Base-by-base conservation (phyloP, 441 rosid species). In the Erodium texanum region DNA sequence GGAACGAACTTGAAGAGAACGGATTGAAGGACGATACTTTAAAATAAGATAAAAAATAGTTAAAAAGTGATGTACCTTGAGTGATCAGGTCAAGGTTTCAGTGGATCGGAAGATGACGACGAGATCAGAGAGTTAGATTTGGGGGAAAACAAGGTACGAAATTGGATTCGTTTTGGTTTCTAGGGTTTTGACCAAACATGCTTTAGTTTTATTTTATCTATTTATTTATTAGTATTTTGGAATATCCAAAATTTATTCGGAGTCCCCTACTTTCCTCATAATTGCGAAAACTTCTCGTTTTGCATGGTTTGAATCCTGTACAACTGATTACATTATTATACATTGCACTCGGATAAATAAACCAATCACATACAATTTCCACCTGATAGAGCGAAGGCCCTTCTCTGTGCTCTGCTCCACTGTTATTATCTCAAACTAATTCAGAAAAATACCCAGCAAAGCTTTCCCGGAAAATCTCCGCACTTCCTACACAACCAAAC, bases 121-220 rank as follows among this genome's bases (percentile, higher is more conserved):
- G 43, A 58, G 0, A 41, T 32, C 5, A 20, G 15, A 50, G 50
- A 16, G 43, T 15, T 8, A 18, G 48, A 66, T 59, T 14, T 24
- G 15, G 68, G 12, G 23, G 7, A 61, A 64, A 23, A 14, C 5
- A 3, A 20, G 62, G 12, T 48, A 56, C 24, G 62, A 19, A 56
- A 56, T 56, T 56, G 62, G 62, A 19, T 12, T 22, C 16, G 3
- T 64, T 14, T 50, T 19, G 48, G 52, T 65, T 66, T 78, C 79
- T 80, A 77, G 86, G 77, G 78, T 77, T 83, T 79, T 77, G 83
- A 80, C 81, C 78, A 62, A 15, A 15, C 24, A 23, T 10, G 62
- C 62, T 56, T 56, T 10, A 20, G 14, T 20, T 48, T 3, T 48
- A 48, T 48, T 48, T 15, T 48, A 56, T 19, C 20, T 56, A 56